phyloP scores from a whole-genome alignment of 1,139 yeast species.

The Yamadazyma sp. region DNA sequence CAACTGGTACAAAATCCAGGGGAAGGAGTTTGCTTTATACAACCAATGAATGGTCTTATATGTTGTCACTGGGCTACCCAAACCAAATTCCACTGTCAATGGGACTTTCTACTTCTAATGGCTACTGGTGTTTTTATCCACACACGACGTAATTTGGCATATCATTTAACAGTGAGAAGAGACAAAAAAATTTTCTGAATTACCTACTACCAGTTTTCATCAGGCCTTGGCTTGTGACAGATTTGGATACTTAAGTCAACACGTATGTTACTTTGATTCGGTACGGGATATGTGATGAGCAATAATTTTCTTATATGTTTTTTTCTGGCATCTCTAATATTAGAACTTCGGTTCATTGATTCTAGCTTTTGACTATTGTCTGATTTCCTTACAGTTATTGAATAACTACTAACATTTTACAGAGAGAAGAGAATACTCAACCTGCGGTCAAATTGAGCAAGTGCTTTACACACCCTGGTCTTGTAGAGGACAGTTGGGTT shows the following conservation, averaged over 20 bases:
- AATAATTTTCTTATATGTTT: slow-evolving; percentile 47
- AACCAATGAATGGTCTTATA: too few species aligned
- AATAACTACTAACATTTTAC: slow-evolving; percentile 3
- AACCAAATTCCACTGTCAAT: too few species aligned
- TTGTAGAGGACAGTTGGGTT: too few species aligned
- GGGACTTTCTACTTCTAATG: too few species aligned
- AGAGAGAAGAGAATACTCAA: too few species aligned
- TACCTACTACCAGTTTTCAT: background rate
- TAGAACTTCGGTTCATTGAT: slow-evolving; percentile 63
- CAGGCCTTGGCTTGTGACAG: too few species aligned
- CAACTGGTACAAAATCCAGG: too few species aligned
- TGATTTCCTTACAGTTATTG: slow-evolving; percentile 10
- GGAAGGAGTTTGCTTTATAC: too few species aligned
- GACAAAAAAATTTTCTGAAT: slow-evolving; percentile 1
- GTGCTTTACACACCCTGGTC: too few species aligned
- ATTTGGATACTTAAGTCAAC: background rate
- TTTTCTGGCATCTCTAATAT: slow-evolving; percentile 78
- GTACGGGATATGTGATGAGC: slow-evolving; percentile 29
- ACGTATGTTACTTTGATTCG: slow-evolving; percentile 3
- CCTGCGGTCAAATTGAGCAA: too few species aligned
- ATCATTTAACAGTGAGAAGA: slow-evolving; percentile 1
- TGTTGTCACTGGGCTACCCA: too few species aligned
- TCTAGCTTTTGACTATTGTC: slow-evolving; percentile 43
- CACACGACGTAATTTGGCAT: slow-evolving; percentile 3
- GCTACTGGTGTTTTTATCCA: background rate